Evolutionary conservation across 2,329 filamentous ascomycete genomes (phyloP), one percentile per base, ranked within the genome.

Genomic region (Pseudogymnoascus sp.): DNA sequence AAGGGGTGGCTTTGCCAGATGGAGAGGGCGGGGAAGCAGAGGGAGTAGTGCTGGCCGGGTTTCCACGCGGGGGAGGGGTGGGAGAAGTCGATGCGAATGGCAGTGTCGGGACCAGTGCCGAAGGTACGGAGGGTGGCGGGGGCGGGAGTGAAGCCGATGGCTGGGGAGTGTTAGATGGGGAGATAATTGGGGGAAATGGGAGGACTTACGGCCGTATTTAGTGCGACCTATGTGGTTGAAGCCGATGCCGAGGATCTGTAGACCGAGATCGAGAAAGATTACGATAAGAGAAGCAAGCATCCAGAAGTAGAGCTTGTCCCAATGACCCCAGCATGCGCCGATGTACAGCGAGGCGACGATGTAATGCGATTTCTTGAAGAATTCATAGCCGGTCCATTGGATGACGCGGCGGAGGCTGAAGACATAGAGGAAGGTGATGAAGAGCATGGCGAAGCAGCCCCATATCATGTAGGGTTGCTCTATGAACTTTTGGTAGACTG

Each of bases 1-100:
- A 92, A 92, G 0, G 88, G 88, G 66, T 91, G 88, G 70, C 91
- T 90, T 72, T 92, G 88, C 87, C 87, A 92, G 57, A 92, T 78
- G 1, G 88, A 90, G n/a, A 92, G 83, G 63, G 88, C 86, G 1
- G 88, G 88, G 70, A 88, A 91, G 77, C 86, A 91, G 66, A 92
- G 77, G 75, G 90, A 90, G 69, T 92, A 90, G 75, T 91, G 91
- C 79, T 89, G 87, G 48, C 89, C 89, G 13, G 88, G 85, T 21
- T 80, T 38, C 68, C 66, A 68, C 1, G 80, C 3, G 83, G 89
- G 76, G 84, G 89, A 60, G 85, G 90, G 72, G 63, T 87, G 82
- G 1, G 79, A 72, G 61, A 89, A 83, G 59, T 90, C 85, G 3
- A 91, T 72, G 1, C 86, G 78, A 1, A 90, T 73, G 0, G 89